These are phyloP conservation scores for Dipteronia dyeriana DNA, from an alignment of 345 rosid genomes.

Conservation along the genomic window DNA sequence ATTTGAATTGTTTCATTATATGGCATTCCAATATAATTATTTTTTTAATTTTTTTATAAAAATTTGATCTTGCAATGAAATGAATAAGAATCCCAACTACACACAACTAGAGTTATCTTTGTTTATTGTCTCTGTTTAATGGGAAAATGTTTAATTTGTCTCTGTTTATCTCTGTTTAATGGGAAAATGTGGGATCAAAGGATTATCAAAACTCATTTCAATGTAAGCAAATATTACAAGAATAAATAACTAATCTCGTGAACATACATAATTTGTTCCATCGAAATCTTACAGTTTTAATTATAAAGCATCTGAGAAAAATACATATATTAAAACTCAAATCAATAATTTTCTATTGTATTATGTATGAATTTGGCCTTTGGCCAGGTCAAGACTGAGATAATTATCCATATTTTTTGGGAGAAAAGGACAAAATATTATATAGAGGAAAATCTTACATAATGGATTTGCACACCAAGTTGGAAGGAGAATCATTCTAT, in stretches of 20 bases:
- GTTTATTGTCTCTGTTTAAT: background rate
- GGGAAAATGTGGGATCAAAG: background rate
- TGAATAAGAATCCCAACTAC: background rate
- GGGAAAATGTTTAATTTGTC: background rate
- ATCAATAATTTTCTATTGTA: conserved; percentile 5
- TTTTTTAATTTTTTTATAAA: background rate
- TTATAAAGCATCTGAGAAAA: background rate
- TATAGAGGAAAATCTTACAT: background rate
- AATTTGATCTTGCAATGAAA: background rate
- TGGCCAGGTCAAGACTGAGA: conserved; percentile 15
- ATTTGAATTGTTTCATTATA: background rate
- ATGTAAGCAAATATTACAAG: background rate
- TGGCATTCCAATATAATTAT: background rate
- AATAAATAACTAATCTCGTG: background rate
- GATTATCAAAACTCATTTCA: background rate
- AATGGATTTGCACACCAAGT: conserved; percentile 16
- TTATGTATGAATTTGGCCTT: background rate
- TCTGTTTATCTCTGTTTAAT: background rate
- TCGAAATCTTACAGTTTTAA: background rate
- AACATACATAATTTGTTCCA: background rate
- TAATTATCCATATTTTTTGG: background rate
- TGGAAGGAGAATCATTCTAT: background rate
- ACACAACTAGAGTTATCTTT: background rate
- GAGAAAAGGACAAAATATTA: conserved; percentile 5
- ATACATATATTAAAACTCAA: background rate